Base-by-base conservation (phyloP, 2,329 filamentous ascomycete species). In the Fusarium falciforme region DNA sequence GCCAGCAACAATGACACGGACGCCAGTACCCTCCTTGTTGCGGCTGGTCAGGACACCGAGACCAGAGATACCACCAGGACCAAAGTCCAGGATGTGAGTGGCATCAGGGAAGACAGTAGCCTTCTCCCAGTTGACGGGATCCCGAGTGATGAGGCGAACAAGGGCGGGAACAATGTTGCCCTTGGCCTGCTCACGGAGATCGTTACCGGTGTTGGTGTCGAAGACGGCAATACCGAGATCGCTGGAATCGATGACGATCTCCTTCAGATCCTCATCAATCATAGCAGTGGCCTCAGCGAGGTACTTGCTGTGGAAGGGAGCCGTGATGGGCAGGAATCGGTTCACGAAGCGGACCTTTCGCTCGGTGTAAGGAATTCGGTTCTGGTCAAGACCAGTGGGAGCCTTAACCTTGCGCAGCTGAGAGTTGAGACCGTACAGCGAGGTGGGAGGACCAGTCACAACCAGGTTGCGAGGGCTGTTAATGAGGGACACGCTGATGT, bases 381-480 rank as follows among this genome's bases (percentile, higher is more conserved):
- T 98, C 85, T 99, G 97, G 80, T 99, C 96, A 42, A 99, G 88
- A 49, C 97, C 96, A n/a, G 96, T 98, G 6, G 96, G 93, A 2
- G 96, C 96, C 88, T 98, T 99, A 82, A 98, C 94, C 85, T 98
- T 99, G 79, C 97, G 93, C 64, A 99, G 87, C 81, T 97, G 95
- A 57, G 97, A 87, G 83, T 99, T 99, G 44, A 99, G 89, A 89
- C 96, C 97, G 80, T 98, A 98, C 12, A 99, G 88, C 2, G 97
- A 98, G 75, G 97, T 95, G 3, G 97, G 96, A 64, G 96, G 96
- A 62, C 96, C 96, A 47, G 96, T 98, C 16, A 99, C 95, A 58
- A 99, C 97, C 80, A 98, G 93, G 83, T 98, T 99, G 68, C 96
- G 93, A 16, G 96, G 95, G 84, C 96, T 98, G 88, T 99, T 99